Base-by-base conservation (phyloP, 208 protist genomes). In the Acanthamoeba healyi region DNA sequence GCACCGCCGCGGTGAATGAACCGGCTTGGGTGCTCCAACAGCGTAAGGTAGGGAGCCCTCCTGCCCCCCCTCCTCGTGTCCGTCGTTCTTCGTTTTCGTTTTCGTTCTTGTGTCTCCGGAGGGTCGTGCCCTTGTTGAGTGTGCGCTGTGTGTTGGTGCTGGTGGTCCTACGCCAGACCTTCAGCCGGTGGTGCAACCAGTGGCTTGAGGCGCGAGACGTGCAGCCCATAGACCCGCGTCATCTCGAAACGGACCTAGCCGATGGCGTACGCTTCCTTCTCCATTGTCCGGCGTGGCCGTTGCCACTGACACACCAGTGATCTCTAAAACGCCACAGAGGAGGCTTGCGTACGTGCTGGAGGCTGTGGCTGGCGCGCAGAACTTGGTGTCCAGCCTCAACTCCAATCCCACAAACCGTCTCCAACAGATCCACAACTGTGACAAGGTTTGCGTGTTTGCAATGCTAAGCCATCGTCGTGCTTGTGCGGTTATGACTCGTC, bases 151-250 rank as follows among this genome's bases (percentile, higher is more conserved):
- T 74, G 29, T 70, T 70, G 6, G n/a, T 70, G 10, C 36, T 40
- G 6, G 22, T 9, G 34, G 10, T 63, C 24, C 56, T 63, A n/a
- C 24, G 19, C n/a, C 34, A 56, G 42, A 65, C 51, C 2, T 88
- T 88, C 34, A 81, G 70, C 19, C 2, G 70, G 19, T 81, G 70
- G 70, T 81, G 70, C 36, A 81, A 81, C 22, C 70, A 81, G 22
- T 81, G 70, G 70, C 38, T 81, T 1, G 70, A 81, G 40, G 36
- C 70, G 5, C 70, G 70, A 2, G 70, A 36, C 17, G 70, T 81
- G 67, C 70, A 81, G 3, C 70, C 70, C 12, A 81, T 81, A 2
- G 40, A 81, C 29, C 70, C 70, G 38, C 15, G 29, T 36, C 29
- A 81, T 26, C 70, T 81, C 38, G 70, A 81, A 17, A 46, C 38